Conservation (phyloP, 805 yeast genomes). For the Candida koratica region DNA sequence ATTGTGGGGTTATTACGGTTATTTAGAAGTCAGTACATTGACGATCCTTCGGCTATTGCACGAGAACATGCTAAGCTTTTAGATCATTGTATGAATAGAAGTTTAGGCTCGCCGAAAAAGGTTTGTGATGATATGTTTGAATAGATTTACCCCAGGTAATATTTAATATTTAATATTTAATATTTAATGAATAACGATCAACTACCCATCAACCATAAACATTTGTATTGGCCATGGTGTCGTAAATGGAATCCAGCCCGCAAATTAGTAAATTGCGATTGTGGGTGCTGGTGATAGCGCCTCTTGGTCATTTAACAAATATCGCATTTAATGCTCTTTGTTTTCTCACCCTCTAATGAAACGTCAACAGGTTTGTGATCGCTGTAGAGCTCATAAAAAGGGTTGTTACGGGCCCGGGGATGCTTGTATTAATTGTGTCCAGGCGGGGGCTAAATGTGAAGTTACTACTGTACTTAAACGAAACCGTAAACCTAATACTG, state of each 20-base stretch:
- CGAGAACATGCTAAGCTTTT: slow-evolving; percentile 15
- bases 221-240: too few species aligned
- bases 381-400: slow-evolving; percentile 2
- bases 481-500: slow-evolving; percentile 2
- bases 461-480: slow-evolving; percentile 1
- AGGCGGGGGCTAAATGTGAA: slow-evolving; percentile 1
- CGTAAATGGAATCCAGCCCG: too few species aligned
- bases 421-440: slow-evolving; percentile 3
- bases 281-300: too few species aligned
- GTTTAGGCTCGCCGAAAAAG: slow-evolving; percentile 9
- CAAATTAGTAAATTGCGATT: too few species aligned
- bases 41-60: slow-evolving; percentile 13
- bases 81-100: slow-evolving; percentile 14
- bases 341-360: too few species aligned
- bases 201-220: too few species aligned
- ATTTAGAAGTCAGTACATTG: slow-evolving; percentile 9
- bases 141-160: too few species aligned
- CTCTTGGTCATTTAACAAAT: too few species aligned
- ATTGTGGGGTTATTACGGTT: slow-evolving; percentile 15
- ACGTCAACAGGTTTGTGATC: slow-evolving; percentile 7
- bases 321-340: too few species aligned
- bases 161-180: too few species aligned
- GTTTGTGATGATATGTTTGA: slow-evolving; percentile 15
- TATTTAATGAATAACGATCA: not conserved
- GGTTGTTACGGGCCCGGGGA: slow-evolving; percentile 4